Percentiles rank a stretch among this genome's conserved stretches.
These are phyloP conservation scores for Phylloporus scabripes DNA, from an alignment of 768 basidiomycete species.

Conservation along the genomic window DNA sequence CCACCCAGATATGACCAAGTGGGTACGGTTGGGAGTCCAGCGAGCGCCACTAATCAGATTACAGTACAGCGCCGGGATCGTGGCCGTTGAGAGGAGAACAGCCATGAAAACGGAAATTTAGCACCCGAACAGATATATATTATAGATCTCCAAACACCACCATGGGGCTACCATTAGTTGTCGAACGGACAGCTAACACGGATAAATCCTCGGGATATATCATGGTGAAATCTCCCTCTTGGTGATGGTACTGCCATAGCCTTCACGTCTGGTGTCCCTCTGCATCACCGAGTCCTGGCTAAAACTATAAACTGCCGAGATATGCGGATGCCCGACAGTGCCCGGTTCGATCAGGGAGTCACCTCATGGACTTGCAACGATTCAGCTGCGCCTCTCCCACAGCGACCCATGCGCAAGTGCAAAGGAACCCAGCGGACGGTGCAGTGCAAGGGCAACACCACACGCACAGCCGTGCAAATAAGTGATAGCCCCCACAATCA, in stretches of 20 bases:
- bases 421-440: not conserved
- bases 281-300: too few relatives aligned
- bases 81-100: not conserved
- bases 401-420: slow-evolving; percentile 57
- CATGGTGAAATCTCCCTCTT: too few relatives aligned
- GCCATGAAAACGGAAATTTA: not conserved
- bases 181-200: too few relatives aligned
- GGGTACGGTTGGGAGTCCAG: too few relatives aligned
- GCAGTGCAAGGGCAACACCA: slow-evolving; percentile 57
- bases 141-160: not conserved
- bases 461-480: slow-evolving; percentile 36
- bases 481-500: too few relatives aligned
- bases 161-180: too few relatives aligned
- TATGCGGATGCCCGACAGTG: slow-evolving; percentile 12
- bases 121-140: not conserved
- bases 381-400: slow-evolving; percentile 55
- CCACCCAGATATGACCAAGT: too few relatives aligned
- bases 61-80: not conserved
- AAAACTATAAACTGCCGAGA: slow-evolving; percentile 30
- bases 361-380: slow-evolving; percentile 32
- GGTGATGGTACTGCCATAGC: too few relatives aligned
- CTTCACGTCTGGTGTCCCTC: too few relatives aligned
- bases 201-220: too few relatives aligned
- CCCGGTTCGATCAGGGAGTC: not conserved
- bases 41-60: not conserved